Evolutionary conservation across 2,329 filamentous ascomycete species (phyloP).

Genomic region (Bipolaris zeicola): DNA sequence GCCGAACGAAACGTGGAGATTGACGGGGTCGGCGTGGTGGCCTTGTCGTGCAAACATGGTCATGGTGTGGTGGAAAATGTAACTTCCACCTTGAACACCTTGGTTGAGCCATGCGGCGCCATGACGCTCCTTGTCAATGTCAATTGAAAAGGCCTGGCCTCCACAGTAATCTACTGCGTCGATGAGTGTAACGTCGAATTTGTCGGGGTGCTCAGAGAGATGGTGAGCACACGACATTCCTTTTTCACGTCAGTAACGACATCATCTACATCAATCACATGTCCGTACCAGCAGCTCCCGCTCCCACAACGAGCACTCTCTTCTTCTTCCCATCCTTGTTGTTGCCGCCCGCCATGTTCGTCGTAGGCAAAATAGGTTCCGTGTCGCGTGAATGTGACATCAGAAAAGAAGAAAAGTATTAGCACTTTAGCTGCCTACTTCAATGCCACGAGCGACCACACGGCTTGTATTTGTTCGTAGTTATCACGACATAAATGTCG

Average conservation of each 20-base stretch:
- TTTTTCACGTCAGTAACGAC: slow-evolving; percentile 21
- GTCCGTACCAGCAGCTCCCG: slow-evolving; percentile 47
- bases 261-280: neutral
- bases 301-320: slow-evolving; percentile 48
- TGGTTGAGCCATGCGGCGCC: slow-evolving; percentile 66
- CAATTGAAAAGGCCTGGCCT: slow-evolving; percentile 65
- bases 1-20: slow-evolving; percentile 67
- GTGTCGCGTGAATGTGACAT: slow-evolving; percentile 33
- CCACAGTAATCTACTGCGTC: slow-evolving; percentile 62
- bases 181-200: slow-evolving; percentile 60
- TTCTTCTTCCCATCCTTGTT: slow-evolving; percentile 39
- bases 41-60: slow-evolving; percentile 66
- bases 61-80: slow-evolving; percentile 72
- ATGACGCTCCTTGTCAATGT: slow-evolving; percentile 60
- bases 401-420: neutral
- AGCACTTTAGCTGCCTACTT: slow-evolving; percentile 4
- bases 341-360: slow-evolving; percentile 39
- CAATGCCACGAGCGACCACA: neutral
- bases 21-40: slow-evolving; percentile 62
- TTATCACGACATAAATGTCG: slow-evolving; percentile 16
- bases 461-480: slow-evolving; percentile 22
- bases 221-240: slow-evolving; percentile 70
- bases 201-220: slow-evolving; percentile 67
- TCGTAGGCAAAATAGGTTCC: slow-evolving; percentile 39
- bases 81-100: slow-evolving; percentile 67